Base-by-base conservation (phyloP, 371 early-diverging fungal species). In the Choanephora cucurbitarum region DNA sequence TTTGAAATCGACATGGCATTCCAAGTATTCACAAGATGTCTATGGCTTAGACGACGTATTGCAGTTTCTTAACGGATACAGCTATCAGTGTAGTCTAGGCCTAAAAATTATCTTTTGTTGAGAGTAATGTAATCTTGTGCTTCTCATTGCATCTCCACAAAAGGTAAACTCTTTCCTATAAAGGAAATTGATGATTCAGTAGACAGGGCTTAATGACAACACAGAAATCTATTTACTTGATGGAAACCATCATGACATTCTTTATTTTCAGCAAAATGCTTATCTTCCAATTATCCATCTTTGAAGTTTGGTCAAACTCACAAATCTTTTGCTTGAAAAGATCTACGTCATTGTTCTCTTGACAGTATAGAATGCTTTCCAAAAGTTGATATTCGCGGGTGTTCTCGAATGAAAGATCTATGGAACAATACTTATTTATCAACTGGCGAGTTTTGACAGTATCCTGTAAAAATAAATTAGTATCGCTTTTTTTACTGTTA, bases 271-370 rank as follows among this genome's bases (percentile, higher is more conserved):
- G 75, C 46, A 98, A 76, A 37, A 98, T 79, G 44, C 85, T 83
- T 14, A 96, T 96, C 73, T 96, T 97, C 98, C 98, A 98, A 66
- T 85, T 83, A 72, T 98, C 98, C 37, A 98, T 75, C 71, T 91
- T 91, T 15, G 91, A 88, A 55, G 95, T 55, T 51, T 86, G 79
- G 71, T 98, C 97, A 70, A 82, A 97, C 33, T 89, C 91, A 19
- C 79, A 80, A 8, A 95, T 88, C 31, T 81, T 82, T 60, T 87
- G 84, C 15, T 93, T 92, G 64, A 92, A 97, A 14, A 79, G 74
- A 39, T 93, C 91, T 5, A 82, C 76, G 69, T 97, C 96, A 34
- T 80, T 83, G 31, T 76, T 79, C 47, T 94, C 92, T 10, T 90
- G 72, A 19, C 94, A 91, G 0, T 79, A 84, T 37, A 93, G 48